Percentiles rank a stretch among this genome's conserved stretches.
Conservation (phyloP, 768 basidiomycete genomes). For the Pholiota conissans region DNA sequence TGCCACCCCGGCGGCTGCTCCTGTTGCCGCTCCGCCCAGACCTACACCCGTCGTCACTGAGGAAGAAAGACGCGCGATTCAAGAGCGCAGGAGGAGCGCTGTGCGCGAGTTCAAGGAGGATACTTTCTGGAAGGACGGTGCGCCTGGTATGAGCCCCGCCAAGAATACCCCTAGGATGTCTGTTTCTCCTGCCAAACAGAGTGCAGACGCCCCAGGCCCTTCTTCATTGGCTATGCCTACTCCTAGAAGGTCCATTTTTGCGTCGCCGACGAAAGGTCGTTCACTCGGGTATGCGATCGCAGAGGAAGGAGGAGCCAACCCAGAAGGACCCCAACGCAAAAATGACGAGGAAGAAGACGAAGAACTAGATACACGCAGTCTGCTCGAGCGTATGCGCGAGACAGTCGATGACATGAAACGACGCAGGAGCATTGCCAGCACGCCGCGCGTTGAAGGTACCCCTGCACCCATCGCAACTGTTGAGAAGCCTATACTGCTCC, state of each 20-base stretch:
- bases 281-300: slow-evolving; percentile 14
- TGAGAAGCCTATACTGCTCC: background rate
- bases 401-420: slow-evolving; percentile 49
- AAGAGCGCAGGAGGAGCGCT: slow-evolving; percentile 62
- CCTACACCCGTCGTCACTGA: slow-evolving; percentile 32
- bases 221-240: background rate
- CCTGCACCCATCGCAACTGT: background rate
- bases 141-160: slow-evolving; percentile 49
- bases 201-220: background rate
- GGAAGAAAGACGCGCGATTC: slow-evolving; percentile 59
- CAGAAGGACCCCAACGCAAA: background rate
- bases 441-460: slow-evolving; percentile 5
- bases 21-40: slow-evolving; percentile 14
- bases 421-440: slow-evolving; percentile 34
- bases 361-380: slow-evolving; percentile 14
- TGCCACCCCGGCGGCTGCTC: slow-evolving; percentile 1
- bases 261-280: slow-evolving; percentile 21
- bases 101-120: slow-evolving; percentile 38
- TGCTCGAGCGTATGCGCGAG: slow-evolving; percentile 51
- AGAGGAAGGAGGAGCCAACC: slow-evolving; percentile 7
- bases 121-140: slow-evolving; percentile 52
- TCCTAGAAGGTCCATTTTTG: background rate
- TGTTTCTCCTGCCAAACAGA: slow-evolving; percentile 18
- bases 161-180: slow-evolving; percentile 6
- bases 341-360: slow-evolving; percentile 7